A percentile compares a stretch with the other conserved stretches of the same genome.
Conservation (phyloP, 2,329 filamentous ascomycete genomes). For the Phyllosticta citrichinensis region DNA sequence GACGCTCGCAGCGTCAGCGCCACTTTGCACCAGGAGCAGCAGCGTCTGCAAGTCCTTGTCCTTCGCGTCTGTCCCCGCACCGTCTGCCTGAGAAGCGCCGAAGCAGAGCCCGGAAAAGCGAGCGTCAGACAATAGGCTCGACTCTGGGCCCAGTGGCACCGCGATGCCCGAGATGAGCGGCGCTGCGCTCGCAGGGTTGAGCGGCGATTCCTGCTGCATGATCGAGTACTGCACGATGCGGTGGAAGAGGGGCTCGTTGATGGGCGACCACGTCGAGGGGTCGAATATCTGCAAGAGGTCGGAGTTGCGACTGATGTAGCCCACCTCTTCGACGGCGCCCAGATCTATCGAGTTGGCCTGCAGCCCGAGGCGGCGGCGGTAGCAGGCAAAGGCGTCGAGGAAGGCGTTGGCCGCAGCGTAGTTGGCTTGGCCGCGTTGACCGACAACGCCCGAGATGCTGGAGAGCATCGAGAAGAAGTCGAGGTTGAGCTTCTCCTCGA, state of each 20-base stretch:
- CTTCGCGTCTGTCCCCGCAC: neutral
- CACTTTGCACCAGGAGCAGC: neutral
- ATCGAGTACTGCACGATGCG: conserved; percentile 12
- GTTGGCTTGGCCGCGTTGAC: conserved; percentile 13
- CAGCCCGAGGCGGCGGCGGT: conserved; percentile 16
- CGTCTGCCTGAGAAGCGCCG: neutral
- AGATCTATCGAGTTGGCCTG: conserved; percentile 35
- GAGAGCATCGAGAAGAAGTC: conserved; percentile 19
- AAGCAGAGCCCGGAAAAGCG: conserved; percentile 1
- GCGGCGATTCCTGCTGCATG: conserved; percentile 10
- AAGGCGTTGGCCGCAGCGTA: conserved; percentile 18
- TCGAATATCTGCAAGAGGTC: neutral
- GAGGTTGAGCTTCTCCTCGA: conserved; percentile 4
- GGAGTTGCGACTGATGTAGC: conserved; percentile 11
- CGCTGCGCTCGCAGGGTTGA: neutral
- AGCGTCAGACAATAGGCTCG: neutral
- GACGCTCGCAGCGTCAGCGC: neutral
- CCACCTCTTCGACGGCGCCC: conserved; percentile 19
- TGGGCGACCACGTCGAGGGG: conserved; percentile 6
- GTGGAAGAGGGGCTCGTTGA: conserved; percentile 13
- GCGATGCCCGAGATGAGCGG: conserved; percentile 3
- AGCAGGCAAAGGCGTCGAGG: conserved; percentile 13
- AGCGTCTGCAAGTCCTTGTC: neutral
- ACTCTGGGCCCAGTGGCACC: neutral
- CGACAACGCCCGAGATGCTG: conserved; percentile 16